Percentiles rank a stretch among this genome's conserved stretches.
Conservation (phyloP, 179 eudicot species). For the Silene vulgaris region DNA sequence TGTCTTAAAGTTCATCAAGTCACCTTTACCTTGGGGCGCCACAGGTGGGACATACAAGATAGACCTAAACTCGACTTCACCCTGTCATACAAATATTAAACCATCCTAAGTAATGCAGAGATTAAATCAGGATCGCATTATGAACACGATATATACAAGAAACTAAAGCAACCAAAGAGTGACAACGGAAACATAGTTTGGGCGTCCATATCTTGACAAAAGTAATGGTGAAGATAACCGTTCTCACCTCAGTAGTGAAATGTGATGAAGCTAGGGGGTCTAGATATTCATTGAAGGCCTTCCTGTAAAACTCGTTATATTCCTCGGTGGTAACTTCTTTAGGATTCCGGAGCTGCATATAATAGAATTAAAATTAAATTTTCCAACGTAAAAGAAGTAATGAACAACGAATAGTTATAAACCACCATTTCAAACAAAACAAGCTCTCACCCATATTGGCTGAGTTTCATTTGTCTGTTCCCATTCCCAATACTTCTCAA, state of each 20-base stretch:
- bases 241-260: conserved; percentile 85
- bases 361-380: conserved; percentile 9
- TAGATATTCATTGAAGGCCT: conserved; percentile 73
- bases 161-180: neutral
- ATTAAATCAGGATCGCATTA: neutral
- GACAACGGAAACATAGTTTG: neutral
- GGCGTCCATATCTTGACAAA: neutral
- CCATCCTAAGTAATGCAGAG: neutral
- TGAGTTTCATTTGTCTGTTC: conserved; percentile 88
- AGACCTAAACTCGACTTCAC: conserved; percentile 95
- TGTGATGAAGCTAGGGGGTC: conserved; percentile 94
- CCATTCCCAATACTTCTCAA: conserved; percentile 97
- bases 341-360: conserved; percentile 78
- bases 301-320: conserved; percentile 86
- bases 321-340: conserved; percentile 85
- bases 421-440: neutral
- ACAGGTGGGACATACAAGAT: conserved; percentile 71
- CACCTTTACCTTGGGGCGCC: conserved; percentile 72
- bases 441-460: conserved; percentile 81
- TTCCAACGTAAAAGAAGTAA: neutral
- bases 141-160: neutral
- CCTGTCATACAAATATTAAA: conserved; percentile 41
- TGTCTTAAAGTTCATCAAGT: conserved; percentile 62
- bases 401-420: neutral
- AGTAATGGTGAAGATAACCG: neutral